phyloP scores from a whole-genome alignment of 23 red algal genomes.

The Gracilaria gracilis region DNA sequence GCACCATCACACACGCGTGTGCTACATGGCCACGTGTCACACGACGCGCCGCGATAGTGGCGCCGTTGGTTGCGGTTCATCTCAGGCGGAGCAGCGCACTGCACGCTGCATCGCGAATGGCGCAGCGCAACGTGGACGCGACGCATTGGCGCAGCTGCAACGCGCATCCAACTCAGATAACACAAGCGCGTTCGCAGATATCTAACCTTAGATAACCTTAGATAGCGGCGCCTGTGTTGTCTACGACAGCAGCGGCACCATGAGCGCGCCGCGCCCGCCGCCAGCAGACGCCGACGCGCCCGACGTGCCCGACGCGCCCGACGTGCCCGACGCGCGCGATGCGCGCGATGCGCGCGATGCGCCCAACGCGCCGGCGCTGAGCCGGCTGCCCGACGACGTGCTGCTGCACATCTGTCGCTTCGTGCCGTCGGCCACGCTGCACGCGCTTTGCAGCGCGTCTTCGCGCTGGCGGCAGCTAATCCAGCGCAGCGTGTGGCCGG shows the following conservation, averaged over 20 bases:
- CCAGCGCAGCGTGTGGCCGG: slow-evolving; percentile 28
- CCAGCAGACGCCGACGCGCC: not conserved
- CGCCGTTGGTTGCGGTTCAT: too few species aligned
- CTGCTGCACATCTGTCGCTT: slow-evolving; percentile 32
- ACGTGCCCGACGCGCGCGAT: too few species aligned
- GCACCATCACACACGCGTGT: too few species aligned
- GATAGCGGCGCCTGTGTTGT: too few species aligned
- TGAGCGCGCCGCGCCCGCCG: not conserved
- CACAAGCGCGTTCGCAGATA: too few species aligned
- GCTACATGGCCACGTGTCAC: not conserved
- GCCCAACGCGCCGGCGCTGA: too few species aligned
- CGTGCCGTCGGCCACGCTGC: not conserved
- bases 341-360: too few species aligned
- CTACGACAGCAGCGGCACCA: not conserved
- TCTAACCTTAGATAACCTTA: too few species aligned
- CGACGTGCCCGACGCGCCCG: too few species aligned
- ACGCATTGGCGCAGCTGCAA: not conserved
- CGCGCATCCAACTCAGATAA: too few species aligned
- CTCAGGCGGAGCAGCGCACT: too few species aligned
- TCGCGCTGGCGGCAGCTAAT: not conserved
- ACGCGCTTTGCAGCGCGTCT: slow-evolving; percentile 3
- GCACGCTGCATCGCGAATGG: not conserved
- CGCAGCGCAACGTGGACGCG: not conserved
- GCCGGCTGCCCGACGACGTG: slow-evolving; percentile 30
- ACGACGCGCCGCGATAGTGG: too few species aligned